phyloP scores from a whole-genome alignment of 805 yeast species.

The Starmerella davenportii region DNA sequence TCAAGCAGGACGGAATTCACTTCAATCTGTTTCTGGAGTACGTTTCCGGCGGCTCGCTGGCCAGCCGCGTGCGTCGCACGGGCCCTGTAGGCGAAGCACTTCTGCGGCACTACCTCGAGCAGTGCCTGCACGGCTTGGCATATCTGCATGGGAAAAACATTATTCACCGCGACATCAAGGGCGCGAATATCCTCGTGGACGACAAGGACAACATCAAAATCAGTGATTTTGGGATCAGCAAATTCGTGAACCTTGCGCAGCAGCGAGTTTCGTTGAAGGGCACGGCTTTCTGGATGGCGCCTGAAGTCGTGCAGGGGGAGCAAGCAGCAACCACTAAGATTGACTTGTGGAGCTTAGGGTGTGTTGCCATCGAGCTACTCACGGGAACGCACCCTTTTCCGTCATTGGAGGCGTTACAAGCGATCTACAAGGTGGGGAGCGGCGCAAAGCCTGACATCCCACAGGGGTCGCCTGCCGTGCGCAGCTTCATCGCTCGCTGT shows the following conservation, averaged over 20 bases:
- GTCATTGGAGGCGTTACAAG: constrained; percentile 88
- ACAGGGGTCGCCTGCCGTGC: constrained; percentile 40
- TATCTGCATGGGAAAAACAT: constrained; percentile 61
- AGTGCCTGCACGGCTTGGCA: constrained; percentile 54
- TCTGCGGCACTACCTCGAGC: constrained; percentile 52
- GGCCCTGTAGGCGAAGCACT: constrained; percentile 67
- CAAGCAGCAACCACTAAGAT: constrained; percentile 80
- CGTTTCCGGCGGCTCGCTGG: constrained; percentile 58
- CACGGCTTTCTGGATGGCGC: constrained; percentile 98
- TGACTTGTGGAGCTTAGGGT: constrained; percentile 95
- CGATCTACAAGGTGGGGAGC: constrained; percentile 84
- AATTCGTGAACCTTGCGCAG: constrained; percentile 37
- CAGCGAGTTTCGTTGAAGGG: constrained; percentile 81
- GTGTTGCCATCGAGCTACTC: constrained; percentile 83
- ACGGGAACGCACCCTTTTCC: constrained; percentile 96
- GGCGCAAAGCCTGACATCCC: constrained; percentile 64
- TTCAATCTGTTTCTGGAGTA: constrained; percentile 68
- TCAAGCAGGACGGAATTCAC: constrained; percentile 51
- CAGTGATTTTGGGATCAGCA: constrained; percentile 73
- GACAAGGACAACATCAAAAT: constrained; percentile 67
- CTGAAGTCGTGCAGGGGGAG: constrained; percentile 82
- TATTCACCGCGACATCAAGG: constrained; percentile 75
- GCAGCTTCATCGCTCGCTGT: constrained; percentile 44
- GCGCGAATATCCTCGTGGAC: constrained; percentile 70
- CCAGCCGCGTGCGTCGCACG: constrained; percentile 40